phyloP scores from a whole-genome alignment of 2,329 filamentous ascomycete genomes.

The Metarhizium brunneum region DNA sequence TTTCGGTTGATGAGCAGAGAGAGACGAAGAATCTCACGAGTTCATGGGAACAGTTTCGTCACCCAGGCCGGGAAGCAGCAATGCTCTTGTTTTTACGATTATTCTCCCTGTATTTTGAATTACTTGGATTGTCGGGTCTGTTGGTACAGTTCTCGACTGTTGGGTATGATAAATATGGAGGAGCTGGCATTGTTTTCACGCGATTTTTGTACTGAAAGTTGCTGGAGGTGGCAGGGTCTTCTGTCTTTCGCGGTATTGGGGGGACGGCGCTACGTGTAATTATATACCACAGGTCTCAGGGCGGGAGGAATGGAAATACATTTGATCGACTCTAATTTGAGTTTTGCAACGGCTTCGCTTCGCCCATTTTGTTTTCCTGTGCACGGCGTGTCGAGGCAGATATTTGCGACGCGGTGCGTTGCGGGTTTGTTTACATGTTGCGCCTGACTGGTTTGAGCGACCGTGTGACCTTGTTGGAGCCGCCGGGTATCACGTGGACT shows the following conservation, averaged over 20 bases:
- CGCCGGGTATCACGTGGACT: background rate
- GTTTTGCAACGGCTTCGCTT: background rate
- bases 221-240: slow-evolving; percentile 1
- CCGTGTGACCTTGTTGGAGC: background rate
- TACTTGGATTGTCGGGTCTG: background rate
- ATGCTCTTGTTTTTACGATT: background rate
- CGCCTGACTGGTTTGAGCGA: background rate
- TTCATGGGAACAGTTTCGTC: background rate
- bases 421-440: background rate
- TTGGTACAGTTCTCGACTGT: background rate
- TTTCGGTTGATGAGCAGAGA: background rate
- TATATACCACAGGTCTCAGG: slow-evolving; percentile 6
- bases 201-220: background rate
- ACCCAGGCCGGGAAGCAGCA: background rate
- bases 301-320: slow-evolving; percentile 2
- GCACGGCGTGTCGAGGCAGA: background rate
- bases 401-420: background rate
- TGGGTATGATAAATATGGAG: background rate
- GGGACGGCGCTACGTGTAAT: slow-evolving; percentile 8
- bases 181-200: background rate
- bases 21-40: background rate
- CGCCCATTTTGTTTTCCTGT: background rate
- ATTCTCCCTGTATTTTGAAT: background rate
- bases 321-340: background rate
- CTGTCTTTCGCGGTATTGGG: background rate